phyloP scores from a whole-genome alignment of 331 rosid species.

The Rhamnella rubrinervis region DNA sequence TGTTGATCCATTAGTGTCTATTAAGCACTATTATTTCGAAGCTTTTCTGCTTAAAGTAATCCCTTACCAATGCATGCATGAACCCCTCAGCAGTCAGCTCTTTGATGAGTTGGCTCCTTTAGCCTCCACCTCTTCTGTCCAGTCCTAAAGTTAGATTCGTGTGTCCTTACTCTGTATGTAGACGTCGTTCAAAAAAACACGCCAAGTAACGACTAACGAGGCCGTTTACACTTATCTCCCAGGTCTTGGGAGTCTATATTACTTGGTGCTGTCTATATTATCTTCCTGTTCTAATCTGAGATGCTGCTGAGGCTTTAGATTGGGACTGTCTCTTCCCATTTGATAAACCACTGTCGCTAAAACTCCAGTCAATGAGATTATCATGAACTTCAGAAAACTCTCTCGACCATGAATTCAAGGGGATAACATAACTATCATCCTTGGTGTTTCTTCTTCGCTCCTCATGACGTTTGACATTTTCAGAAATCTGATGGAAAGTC shows the following conservation, averaged over 20 bases:
- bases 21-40: no score
- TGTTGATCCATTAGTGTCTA: no score
- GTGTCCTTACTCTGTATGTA: conserved; percentile 1
- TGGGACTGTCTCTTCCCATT: conserved; percentile 57
- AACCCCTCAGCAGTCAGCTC: no score
- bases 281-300: conserved; percentile 40
- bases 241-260: not conserved
- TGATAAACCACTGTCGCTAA: conserved; percentile 80
- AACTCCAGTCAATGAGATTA: conserved; percentile 66
- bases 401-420: conserved; percentile 60
- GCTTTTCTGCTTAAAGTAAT: no score
- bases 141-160: not conserved
- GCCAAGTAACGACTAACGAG: conserved; percentile 10
- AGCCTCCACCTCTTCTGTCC: no score
- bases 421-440: conserved; percentile 77
- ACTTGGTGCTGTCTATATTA: conserved; percentile 26
- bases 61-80: no score
- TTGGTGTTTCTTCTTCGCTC: conserved; percentile 65
- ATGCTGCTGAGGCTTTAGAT: conserved; percentile 43
- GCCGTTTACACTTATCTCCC: conserved; percentile 13
- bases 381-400: conserved; percentile 75
- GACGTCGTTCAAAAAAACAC: conserved; percentile 20
- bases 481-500: conserved; percentile 85
- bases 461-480: conserved; percentile 86
- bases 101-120: no score